Conservation (phyloP, 345 rosid species). For the Salix viminalis region DNA sequence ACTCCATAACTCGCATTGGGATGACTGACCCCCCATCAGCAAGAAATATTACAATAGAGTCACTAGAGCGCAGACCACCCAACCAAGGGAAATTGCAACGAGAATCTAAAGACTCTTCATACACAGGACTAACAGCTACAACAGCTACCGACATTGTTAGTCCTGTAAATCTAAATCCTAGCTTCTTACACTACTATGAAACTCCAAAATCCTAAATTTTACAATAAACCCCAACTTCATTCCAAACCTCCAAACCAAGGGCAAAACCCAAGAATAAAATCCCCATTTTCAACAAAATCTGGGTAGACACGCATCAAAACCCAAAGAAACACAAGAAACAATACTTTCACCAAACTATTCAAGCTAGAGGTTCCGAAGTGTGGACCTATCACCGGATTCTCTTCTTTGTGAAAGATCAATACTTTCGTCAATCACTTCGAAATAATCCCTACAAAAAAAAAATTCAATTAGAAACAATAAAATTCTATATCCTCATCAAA, state of each 20-base stretch:
- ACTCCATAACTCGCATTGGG: constrained; percentile 60
- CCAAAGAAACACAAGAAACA: not conserved
- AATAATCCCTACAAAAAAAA: not conserved
- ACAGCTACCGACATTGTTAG: constrained; percentile 48
- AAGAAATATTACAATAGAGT: constrained; percentile 54
- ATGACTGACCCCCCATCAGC: constrained; percentile 53
- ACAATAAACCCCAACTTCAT: not conserved
- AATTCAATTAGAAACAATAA: not conserved
- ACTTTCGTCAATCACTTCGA: not conserved
- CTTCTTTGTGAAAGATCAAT: not conserved
- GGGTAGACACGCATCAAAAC: not conserved
- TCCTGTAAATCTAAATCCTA: constrained; percentile 16
- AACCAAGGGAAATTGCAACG: constrained; percentile 27
- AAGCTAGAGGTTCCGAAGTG: not conserved
- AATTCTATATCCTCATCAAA: not conserved
- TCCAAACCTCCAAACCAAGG: not conserved
- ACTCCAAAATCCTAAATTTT: constrained; percentile 2
- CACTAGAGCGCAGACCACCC: constrained; percentile 29
- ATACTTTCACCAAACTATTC: not conserved
- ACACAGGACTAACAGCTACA: constrained; percentile 55
- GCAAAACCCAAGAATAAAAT: not conserved
- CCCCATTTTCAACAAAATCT: not conserved
- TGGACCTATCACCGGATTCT: not conserved
- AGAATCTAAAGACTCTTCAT: constrained; percentile 42
- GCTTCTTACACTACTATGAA: not conserved